These are phyloP conservation scores for Microstegium vimineum DNA, from an alignment of 176 grass and related monocot species.

Conservation along the genomic window DNA sequence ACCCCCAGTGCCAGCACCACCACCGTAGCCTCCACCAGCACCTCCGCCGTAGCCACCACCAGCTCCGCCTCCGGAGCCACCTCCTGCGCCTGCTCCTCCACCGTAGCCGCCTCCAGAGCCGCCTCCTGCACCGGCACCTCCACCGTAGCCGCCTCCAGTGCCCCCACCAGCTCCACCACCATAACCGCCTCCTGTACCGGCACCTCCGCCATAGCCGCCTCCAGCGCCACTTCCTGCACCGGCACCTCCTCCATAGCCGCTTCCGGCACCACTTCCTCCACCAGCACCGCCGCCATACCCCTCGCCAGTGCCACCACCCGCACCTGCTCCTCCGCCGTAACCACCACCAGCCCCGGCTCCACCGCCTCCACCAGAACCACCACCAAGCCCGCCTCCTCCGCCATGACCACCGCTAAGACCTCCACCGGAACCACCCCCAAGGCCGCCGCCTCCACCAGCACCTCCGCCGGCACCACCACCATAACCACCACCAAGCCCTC, in stretches of 20 bases:
- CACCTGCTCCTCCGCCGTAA: neutral
- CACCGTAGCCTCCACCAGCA: neutral
- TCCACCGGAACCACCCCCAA: neutral
- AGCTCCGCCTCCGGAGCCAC: neutral
- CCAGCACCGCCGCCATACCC: neutral
- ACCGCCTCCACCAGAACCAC: neutral
- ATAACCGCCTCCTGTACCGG: neutral
- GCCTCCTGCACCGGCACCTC: neutral
- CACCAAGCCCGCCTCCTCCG: neutral
- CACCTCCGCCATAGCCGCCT: neutral
- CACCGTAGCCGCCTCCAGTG: neutral
- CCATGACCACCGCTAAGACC: neutral
- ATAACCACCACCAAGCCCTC: neutral
- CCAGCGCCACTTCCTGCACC: neutral
- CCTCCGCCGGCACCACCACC: neutral
- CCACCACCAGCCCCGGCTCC: conserved; percentile 6
- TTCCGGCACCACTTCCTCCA: neutral
- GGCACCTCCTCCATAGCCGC: neutral
- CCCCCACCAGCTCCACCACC: conserved; percentile 7
- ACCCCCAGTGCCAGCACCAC: neutral
- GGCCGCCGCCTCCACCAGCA: neutral
- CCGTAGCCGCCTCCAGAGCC: neutral
- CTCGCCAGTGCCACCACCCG: neutral
- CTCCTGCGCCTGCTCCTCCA: neutral
- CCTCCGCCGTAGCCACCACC: conserved; percentile 7